phyloP scores from a whole-genome alignment of 176 grass and related monocot species.

The Lolium perenne region DNA sequence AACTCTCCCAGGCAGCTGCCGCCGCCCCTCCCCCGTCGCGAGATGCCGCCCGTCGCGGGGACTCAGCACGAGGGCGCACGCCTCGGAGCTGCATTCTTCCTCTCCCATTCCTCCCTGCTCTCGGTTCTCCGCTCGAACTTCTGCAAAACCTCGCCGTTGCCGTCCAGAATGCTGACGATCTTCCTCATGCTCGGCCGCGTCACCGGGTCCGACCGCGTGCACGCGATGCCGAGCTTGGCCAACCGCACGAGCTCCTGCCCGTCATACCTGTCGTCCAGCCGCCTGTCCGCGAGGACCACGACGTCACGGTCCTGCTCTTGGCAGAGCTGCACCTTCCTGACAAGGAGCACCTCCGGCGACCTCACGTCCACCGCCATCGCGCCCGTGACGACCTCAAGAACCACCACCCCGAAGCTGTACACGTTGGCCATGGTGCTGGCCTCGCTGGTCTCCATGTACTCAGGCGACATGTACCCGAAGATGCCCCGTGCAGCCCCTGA shows the following conservation, averaged over 20 bases:
- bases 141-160: conserved; percentile 65
- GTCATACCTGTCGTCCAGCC: conserved; percentile 53
- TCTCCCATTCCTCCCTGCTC: conserved; percentile 58
- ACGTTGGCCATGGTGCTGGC: conserved; percentile 80
- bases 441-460: conserved; percentile 79
- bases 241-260: conserved; percentile 50
- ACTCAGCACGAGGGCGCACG: no score
- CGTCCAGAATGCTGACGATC: conserved; percentile 76
- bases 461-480: conserved; percentile 92
- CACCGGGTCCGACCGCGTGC: conserved; percentile 60
- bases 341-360: conserved; percentile 72
- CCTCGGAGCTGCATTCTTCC: conserved; percentile 51
- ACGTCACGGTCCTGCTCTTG: conserved; percentile 41
- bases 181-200: conserved; percentile 75
- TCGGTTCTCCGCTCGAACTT: conserved; percentile 51
- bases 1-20: no score
- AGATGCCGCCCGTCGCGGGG: no score
- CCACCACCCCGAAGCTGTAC: conserved; percentile 85
- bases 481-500: conserved; percentile 68
- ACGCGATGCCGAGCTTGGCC: conserved; percentile 65
- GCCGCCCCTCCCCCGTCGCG: no score
- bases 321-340: conserved; percentile 49
- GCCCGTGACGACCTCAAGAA: conserved; percentile 79
- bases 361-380: conserved; percentile 69
- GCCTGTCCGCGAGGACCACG: conserved; percentile 55